A percentile compares a stretch with the other conserved stretches of the same genome.
These are phyloP conservation scores for Fusarium sororula DNA, from an alignment of 2,329 filamentous ascomycete species.

Conservation along the genomic window DNA sequence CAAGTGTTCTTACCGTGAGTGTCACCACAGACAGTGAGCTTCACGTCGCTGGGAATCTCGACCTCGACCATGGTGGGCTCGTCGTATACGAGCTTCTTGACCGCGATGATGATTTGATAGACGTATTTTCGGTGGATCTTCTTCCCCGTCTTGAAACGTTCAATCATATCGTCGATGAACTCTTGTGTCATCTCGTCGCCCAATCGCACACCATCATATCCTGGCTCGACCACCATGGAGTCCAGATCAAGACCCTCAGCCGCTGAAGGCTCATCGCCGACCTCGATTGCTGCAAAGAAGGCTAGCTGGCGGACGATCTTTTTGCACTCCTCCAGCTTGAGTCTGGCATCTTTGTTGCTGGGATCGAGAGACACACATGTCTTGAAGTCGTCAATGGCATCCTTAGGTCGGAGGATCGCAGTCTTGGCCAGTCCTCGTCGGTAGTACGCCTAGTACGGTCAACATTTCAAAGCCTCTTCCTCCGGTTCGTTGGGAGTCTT, in stretches of 20 bases:
- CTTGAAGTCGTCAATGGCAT: slow-evolving; percentile 92
- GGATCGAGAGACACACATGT: slow-evolving; percentile 89
- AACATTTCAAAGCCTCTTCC: slow-evolving; percentile 5
- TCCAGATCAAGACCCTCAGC: slow-evolving; percentile 91
- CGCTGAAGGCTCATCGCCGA: slow-evolving; percentile 90
- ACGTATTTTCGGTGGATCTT: slow-evolving; percentile 96
- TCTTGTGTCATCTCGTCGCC: slow-evolving; percentile 90
- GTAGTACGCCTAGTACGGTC: slow-evolving; percentile 79
- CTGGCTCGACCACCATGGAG: slow-evolving; percentile 80
- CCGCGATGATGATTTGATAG: slow-evolving; percentile 92
- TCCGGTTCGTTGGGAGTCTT: background rate
- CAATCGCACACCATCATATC: slow-evolving; percentile 85
- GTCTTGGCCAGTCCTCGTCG: slow-evolving; percentile 90
- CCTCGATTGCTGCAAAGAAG: slow-evolving; percentile 94
- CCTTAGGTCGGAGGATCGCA: slow-evolving; percentile 87
- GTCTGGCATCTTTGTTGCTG: slow-evolving; percentile 86
- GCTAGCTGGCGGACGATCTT: slow-evolving; percentile 92
- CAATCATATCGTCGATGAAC: slow-evolving; percentile 97
- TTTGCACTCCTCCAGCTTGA: slow-evolving; percentile 92
- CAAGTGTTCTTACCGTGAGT: slow-evolving; percentile 79
- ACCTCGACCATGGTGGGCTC: slow-evolving; percentile 98
- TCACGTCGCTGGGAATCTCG: slow-evolving; percentile 77
- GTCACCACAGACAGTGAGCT: slow-evolving; percentile 94
- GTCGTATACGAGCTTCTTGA: slow-evolving; percentile 88
- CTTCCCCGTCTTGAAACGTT: slow-evolving; percentile 95